Evolutionary conservation across 2,329 filamentous ascomycete species (phyloP).

Genomic region (Curvularia lunata): DNA sequence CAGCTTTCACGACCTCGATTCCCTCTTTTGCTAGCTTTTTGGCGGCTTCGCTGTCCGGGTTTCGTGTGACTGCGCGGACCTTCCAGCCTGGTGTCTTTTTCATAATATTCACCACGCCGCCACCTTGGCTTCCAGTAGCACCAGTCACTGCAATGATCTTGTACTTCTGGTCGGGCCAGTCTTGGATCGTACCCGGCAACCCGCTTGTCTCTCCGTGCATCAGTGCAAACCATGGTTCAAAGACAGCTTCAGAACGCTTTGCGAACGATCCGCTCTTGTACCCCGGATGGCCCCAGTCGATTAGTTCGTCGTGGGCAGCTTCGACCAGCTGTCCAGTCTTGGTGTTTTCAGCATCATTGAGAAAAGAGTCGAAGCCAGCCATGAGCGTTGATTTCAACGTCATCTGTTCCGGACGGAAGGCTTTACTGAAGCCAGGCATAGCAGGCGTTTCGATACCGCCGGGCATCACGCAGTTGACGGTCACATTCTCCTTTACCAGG

Average conservation of each 20-base stretch:
- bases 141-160: conserved; percentile 38
- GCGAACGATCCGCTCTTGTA: conserved; percentile 52
- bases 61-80: conserved; percentile 32
- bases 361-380: conserved; percentile 52
- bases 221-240: conserved; percentile 56
- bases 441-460: conserved; percentile 54
- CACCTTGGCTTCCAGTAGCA: conserved; percentile 39
- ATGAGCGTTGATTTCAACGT: conserved; percentile 54
- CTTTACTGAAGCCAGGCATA: conserved; percentile 48
- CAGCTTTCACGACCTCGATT: conserved; percentile 28
- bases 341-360: conserved; percentile 50
- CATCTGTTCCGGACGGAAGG: conserved; percentile 34
- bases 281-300: conserved; percentile 46
- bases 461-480: conserved; percentile 58
- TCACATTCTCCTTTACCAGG: conserved; percentile 54
- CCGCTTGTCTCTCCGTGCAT: conserved; percentile 54
- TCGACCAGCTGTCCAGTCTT: conserved; percentile 54
- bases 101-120: conserved; percentile 36
- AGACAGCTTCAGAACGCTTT: conserved; percentile 53
- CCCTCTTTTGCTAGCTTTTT: conserved; percentile 31
- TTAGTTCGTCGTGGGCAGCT: conserved; percentile 50
- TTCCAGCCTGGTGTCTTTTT: conserved; percentile 32
- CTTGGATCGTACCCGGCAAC: conserved; percentile 46
- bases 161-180: conserved; percentile 31
- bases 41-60: conserved; percentile 26